Conservation (phyloP, 768 basidiomycete genomes). For the Leccinum variicolor region DNA sequence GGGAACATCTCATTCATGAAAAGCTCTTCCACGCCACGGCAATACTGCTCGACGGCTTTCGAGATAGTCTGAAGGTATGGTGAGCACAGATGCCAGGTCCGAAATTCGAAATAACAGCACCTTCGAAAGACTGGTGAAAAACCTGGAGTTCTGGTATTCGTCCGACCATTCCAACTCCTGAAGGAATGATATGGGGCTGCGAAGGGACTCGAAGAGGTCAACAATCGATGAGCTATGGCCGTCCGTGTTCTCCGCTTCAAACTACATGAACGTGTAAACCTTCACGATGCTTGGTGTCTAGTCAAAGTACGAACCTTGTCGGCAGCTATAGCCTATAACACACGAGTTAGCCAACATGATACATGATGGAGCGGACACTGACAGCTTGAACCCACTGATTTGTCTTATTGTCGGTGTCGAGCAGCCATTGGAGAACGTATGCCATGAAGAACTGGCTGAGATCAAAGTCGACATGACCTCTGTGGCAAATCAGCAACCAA, state of each 20-base stretch:
- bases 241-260: constrained; percentile 72
- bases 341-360: constrained; percentile 7
- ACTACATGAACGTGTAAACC: constrained; percentile 39
- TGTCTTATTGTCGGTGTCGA: constrained; percentile 87
- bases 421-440: constrained; percentile 84
- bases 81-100: neutral
- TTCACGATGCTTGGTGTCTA: neutral
- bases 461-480: constrained; percentile 61
- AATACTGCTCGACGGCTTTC: constrained; percentile 91
- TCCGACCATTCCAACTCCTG: constrained; percentile 92
- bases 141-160: constrained; percentile 81
- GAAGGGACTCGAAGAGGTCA: constrained; percentile 91
- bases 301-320: constrained; percentile 58
- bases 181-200: constrained; percentile 85
- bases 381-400: constrained; percentile 92
- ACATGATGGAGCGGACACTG: constrained; percentile 31
- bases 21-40: constrained; percentile 77
- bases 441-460: constrained; percentile 79
- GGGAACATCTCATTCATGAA: constrained; percentile 98
- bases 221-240: constrained; percentile 97
- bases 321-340: constrained; percentile 65
- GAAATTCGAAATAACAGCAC: constrained; percentile 36
- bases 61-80: constrained; percentile 66
- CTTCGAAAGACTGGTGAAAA: constrained; percentile 86
- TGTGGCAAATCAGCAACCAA: constrained; percentile 24